A percentile compares a stretch with the other conserved stretches of the same genome.
phyloP scores from a whole-genome alignment of 768 basidiomycete genomes.

The Phanerochaete carnosa region DNA sequence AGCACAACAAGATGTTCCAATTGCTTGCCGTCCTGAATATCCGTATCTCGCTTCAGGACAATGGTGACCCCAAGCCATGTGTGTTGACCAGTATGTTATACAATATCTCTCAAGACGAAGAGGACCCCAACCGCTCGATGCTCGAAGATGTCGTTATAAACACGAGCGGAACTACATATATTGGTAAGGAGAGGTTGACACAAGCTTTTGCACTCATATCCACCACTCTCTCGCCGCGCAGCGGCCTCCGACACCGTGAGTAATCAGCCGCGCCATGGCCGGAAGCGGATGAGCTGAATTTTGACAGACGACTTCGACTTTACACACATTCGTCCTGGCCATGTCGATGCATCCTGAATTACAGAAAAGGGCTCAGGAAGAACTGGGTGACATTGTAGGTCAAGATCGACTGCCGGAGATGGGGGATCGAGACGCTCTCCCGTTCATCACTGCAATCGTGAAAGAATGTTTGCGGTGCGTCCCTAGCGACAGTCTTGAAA shows the following conservation, averaged over 20 bases:
- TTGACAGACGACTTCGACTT: not conserved
- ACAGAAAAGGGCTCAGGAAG: constrained; percentile 9
- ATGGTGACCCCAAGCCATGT: not conserved
- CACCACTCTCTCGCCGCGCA: too few relatives aligned
- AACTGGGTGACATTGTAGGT: constrained; percentile 24
- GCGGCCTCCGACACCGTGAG: not conserved
- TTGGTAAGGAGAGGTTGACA: not conserved
- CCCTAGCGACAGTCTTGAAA: too few relatives aligned
- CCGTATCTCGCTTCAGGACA: not conserved
- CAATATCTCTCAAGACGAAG: not conserved
- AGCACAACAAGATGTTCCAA: not conserved
- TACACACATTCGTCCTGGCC: constrained; percentile 18
- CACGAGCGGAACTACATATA: too few relatives aligned
- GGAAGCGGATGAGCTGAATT: too few relatives aligned
- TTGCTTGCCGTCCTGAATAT: not conserved
- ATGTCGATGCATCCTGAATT: constrained; percentile 21
- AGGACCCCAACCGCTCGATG: too few relatives aligned
- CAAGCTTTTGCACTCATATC: too few relatives aligned
- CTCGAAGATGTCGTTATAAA: too few relatives aligned
- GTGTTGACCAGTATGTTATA: not conserved
- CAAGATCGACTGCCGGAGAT: constrained; percentile 24
- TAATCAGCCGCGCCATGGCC: too few relatives aligned
- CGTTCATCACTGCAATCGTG: constrained; percentile 19
- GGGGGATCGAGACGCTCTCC: constrained; percentile 12
- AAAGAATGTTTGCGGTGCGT: constrained; percentile 12